These are phyloP conservation scores for Nadsonia commutata DNA, from an alignment of 1,139 yeast genomes.

Conservation along the genomic window DNA sequence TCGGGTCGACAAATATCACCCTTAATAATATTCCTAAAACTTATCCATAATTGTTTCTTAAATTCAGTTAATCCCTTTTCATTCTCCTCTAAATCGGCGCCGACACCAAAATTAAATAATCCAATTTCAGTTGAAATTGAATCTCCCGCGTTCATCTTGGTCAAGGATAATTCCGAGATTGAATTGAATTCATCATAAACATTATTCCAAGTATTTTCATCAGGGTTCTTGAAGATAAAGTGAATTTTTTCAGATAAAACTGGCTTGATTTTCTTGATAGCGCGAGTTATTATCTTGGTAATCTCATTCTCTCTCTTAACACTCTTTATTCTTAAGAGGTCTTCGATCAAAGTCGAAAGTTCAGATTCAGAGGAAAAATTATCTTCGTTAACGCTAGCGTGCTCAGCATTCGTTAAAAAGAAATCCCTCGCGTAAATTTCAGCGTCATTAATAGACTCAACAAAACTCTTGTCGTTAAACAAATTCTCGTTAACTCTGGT, in stretches of 20 bases:
- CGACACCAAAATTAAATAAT: constrained; percentile 48
- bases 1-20: constrained; percentile 10
- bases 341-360: constrained; percentile 13
- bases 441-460: constrained; percentile 9
- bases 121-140: constrained; percentile 10
- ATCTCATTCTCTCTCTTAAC: constrained; percentile 21
- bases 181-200: constrained; percentile 35
- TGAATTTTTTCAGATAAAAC: constrained; percentile 19
- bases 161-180: constrained; percentile 23
- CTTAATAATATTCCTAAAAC: neutral
- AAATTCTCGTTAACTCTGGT: constrained; percentile 3
- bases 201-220: constrained; percentile 46
- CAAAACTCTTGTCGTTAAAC: constrained; percentile 8
- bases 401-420: constrained; percentile 13
- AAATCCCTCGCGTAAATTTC: constrained; percentile 8
- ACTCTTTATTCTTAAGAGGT: constrained; percentile 18
- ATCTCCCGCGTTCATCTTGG: constrained; percentile 13
- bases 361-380: constrained; percentile 14
- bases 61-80: constrained; percentile 29
- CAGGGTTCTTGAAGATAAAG: constrained; percentile 26
- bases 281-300: constrained; percentile 19
- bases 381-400: constrained; percentile 16
- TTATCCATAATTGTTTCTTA: constrained; percentile 46
- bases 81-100: constrained; percentile 34
- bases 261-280: constrained; percentile 15